Evolutionary conservation across 495 filamentous ascomycete genomes (phyloP), one percentile per base, ranked within the genome.

Genomic region (Xylaria nigripes): DNA sequence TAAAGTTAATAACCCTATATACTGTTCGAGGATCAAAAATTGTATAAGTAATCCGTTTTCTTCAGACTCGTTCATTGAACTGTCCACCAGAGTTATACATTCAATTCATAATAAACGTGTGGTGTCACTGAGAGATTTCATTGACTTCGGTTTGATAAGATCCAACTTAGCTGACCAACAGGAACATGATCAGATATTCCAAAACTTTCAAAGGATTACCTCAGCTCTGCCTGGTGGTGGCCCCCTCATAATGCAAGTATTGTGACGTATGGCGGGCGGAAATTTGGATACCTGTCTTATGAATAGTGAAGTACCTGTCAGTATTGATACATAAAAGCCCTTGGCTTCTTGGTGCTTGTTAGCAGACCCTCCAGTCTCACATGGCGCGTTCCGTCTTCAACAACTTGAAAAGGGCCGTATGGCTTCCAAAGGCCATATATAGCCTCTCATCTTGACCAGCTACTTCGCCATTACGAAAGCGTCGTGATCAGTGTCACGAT

Each of bases 251-350:
- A 47, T 54, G 51, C 51, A 54, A 54, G 44, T 27, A 40, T 54
- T 46, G 16, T 54, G 52, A 32, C 45, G 42, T 55, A 55, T 55
- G 45, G 45, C 45, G 52, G 42, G 52, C 45, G 52, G 43, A 42
- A 53, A 29, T 41, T 40, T 32, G 25, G 23, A 9, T 9, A 27
- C 51, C 44, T 36, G 15, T 13, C 32, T 15, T 36, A 15, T 36
- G 5, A 4, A 30, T 10, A 30, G n/a, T n/a, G n/a, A 30, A 30
- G 27, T 30, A 10, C 27, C 27, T 4, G 10, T 10, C 27, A 30
- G 10, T 10, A 10, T 30, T 30, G 27, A 4, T 30, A 30, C 27
- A 4, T 5, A 30, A 30, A 30, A 4, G 10, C 10, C 5, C 27
- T 30, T 10, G 4, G 5, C 27, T 30, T 30, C 27, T 10, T 30